These are phyloP conservation scores for Punctularia strigosozonata DNA, from an alignment of 768 basidiomycete genomes.

Conservation along the genomic window DNA sequence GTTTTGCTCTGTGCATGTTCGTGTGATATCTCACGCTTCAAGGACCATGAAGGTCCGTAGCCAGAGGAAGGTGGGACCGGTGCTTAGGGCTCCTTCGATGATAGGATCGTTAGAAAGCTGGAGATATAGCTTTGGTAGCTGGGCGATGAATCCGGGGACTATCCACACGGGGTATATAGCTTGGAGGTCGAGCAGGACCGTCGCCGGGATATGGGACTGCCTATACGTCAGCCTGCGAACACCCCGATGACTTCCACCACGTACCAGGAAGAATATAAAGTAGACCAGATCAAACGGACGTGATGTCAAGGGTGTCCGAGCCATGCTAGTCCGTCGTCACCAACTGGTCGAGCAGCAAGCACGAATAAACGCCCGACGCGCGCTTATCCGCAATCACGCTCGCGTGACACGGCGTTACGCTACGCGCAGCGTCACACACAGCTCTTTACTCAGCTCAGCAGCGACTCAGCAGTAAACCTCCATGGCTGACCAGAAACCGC, in stretches of 20 bases:
- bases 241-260: slow-evolving; percentile 7
- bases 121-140: slow-evolving; percentile 39
- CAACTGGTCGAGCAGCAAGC: too few species aligned
- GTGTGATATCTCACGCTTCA: slow-evolving; percentile 37
- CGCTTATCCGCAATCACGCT: too few species aligned
- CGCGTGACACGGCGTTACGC: too few species aligned
- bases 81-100: slow-evolving; percentile 38
- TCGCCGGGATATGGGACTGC: slow-evolving; percentile 57
- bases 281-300: slow-evolving; percentile 61
- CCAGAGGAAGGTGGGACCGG: slow-evolving; percentile 32
- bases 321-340: too few species aligned
- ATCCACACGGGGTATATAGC: slow-evolving; percentile 42
- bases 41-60: slow-evolving; percentile 52
- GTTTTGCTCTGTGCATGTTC: neutral
- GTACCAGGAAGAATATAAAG: slow-evolving; percentile 57
- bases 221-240: neutral
- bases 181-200: slow-evolving; percentile 63
- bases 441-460: too few species aligned
- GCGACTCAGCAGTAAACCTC: too few species aligned
- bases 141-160: slow-evolving; percentile 34
- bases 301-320: slow-evolving; percentile 29
- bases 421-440: too few species aligned
- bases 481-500: too few species aligned
- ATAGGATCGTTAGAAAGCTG: slow-evolving; percentile 56
- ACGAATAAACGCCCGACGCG: too few species aligned